Evolutionary conservation across 768 basidiomycete species (phyloP).

Genomic region (Hirschioporus abietinus): DNA sequence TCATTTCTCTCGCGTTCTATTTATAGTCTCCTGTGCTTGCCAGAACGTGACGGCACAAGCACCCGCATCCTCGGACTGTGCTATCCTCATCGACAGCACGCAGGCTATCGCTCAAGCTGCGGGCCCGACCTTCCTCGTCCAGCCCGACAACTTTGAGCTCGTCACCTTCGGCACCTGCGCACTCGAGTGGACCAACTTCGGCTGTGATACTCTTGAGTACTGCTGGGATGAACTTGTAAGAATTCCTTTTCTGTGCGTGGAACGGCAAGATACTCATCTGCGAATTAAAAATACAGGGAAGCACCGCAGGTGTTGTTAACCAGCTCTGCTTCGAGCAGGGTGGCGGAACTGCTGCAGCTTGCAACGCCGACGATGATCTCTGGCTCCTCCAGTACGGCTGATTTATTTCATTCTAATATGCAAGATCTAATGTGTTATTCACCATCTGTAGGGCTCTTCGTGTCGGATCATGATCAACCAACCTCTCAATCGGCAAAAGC

Average conservation of each 20-base stretch:
- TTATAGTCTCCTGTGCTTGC: background rate
- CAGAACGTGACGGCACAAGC: background rate
- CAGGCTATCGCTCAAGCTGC: background rate
- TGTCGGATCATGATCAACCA: background rate
- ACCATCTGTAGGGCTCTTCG: background rate
- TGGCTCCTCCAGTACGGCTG: background rate
- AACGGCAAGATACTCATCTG: background rate
- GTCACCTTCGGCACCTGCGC: background rate
- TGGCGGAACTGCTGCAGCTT: background rate
- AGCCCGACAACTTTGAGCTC: background rate
- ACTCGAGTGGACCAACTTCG: background rate
- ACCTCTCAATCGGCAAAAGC: background rate
- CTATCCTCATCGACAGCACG: background rate
- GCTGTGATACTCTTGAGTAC: background rate
- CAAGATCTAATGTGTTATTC: background rate
- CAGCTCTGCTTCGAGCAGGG: slow-evolving; percentile 1
- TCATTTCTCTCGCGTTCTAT: background rate
- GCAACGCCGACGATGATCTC: slow-evolving; percentile 1
- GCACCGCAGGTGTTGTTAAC: background rate
- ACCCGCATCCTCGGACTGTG: background rate
- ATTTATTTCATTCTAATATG: background rate
- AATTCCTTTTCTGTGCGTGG: background rate
- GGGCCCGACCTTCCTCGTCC: background rate
- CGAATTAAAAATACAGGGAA: background rate
- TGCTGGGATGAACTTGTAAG: background rate